Conservation (phyloP, 129 eudicot genomes). For the Glebionis coronaria region DNA sequence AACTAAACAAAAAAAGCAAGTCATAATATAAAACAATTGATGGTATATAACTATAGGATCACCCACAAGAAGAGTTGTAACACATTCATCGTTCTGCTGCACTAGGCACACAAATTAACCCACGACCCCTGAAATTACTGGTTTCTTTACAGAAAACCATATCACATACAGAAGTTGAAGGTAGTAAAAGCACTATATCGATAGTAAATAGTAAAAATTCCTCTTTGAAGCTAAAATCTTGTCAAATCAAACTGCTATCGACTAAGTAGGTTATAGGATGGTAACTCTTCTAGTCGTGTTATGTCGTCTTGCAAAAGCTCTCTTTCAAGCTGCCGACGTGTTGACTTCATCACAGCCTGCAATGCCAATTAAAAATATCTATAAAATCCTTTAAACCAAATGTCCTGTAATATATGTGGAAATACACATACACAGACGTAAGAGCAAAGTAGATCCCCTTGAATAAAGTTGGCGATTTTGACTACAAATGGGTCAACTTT, state of each 20-base stretch:
- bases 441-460: too few relatives aligned
- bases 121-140: slow-evolving; percentile 12
- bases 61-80: slow-evolving; percentile 22
- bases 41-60: slow-evolving; percentile 28
- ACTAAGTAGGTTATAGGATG: slow-evolving; percentile 76
- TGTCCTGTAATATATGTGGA: background rate
- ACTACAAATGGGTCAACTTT: too few relatives aligned
- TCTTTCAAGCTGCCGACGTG: slow-evolving; percentile 90
- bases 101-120: slow-evolving; percentile 23
- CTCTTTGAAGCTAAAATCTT: slow-evolving; percentile 15
- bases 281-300: slow-evolving; percentile 82
- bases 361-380: background rate
- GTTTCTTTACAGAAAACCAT: slow-evolving; percentile 15
- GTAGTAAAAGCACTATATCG: slow-evolving; percentile 6
- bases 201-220: slow-evolving; percentile 25
- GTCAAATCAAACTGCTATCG: slow-evolving; percentile 37
- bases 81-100: slow-evolving; percentile 18
- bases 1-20: slow-evolving; percentile 16
- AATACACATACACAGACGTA: background rate
- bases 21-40: slow-evolving; percentile 11
- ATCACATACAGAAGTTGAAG: slow-evolving; percentile 14
- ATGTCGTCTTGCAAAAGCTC: slow-evolving; percentile 88
- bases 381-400: background rate
- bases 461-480: too few relatives aligned
- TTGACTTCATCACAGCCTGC: slow-evolving; percentile 96